Conservation (phyloP, 257 asterid species). For the Fraxinus excelsior region DNA sequence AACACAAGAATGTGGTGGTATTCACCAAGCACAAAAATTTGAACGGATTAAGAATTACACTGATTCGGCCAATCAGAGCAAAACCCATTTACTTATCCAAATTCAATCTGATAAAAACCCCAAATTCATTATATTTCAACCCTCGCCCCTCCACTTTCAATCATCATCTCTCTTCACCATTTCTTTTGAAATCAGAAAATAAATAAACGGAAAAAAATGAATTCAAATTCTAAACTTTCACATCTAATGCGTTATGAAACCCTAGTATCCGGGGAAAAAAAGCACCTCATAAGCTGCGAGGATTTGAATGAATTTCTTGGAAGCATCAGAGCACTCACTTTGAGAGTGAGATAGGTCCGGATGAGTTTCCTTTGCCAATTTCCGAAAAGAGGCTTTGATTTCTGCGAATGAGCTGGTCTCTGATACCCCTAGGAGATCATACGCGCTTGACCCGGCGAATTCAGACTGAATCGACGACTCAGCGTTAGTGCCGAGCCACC, state of each 20-base stretch:
- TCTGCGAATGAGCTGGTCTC: conserved; percentile 66
- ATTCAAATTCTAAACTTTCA: conserved; percentile 1
- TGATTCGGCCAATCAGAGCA: background rate
- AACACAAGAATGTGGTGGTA: no score
- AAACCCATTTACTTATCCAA: background rate
- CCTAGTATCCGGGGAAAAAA: background rate
- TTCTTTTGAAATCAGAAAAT: conserved; percentile 5
- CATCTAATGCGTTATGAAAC: background rate
- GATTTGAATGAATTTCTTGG: conserved; percentile 64
- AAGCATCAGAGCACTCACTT: conserved; percentile 39
- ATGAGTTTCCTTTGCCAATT: conserved; percentile 90
- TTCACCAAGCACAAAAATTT: background rate
- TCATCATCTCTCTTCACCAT: background rate
- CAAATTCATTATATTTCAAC: background rate
- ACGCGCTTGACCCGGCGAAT: conserved; percentile 66
- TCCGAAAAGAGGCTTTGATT: conserved; percentile 75
- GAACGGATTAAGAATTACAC: background rate
- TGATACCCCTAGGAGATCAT: conserved; percentile 75
- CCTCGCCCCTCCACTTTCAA: background rate
- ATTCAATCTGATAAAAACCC: background rate
- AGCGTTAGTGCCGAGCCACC: conserved; percentile 57
- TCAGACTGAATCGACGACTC: conserved; percentile 59
- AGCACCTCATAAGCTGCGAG: conserved; percentile 93
- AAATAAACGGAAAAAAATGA: background rate
- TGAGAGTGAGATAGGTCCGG: conserved; percentile 69